A percentile compares a stretch with the other conserved stretches of the same genome.
Conservation (phyloP, 257 asterid genomes). For the Solanum sparsipilum region DNA sequence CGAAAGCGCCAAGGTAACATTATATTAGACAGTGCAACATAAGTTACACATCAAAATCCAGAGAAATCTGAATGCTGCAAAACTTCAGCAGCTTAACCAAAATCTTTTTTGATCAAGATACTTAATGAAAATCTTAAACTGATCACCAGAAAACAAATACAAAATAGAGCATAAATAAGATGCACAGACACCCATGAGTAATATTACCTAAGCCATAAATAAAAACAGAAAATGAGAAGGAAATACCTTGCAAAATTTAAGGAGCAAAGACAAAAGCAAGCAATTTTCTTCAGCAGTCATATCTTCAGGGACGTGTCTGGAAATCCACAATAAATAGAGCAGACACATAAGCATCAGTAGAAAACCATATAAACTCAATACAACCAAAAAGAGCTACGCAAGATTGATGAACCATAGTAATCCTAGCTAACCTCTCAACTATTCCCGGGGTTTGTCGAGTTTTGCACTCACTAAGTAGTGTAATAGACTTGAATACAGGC, state of each 20-base stretch:
- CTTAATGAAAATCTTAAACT: neutral
- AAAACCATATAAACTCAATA: neutral
- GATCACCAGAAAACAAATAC: neutral
- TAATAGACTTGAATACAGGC: slow-evolving; percentile 56
- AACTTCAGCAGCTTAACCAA: neutral
- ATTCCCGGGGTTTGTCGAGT: slow-evolving; percentile 27
- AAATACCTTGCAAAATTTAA: slow-evolving; percentile 55
- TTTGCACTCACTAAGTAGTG: slow-evolving; percentile 43
- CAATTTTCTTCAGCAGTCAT: slow-evolving; percentile 45
- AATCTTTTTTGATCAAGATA: neutral
- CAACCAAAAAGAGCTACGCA: neutral
- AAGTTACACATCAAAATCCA: neutral
- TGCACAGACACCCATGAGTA: neutral
- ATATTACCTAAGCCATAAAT: neutral
- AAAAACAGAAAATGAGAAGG: neutral
- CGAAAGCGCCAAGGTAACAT: neutral
- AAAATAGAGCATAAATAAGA: neutral
- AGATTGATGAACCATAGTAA: neutral
- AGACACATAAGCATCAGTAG: neutral
- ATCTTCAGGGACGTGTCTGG: slow-evolving; percentile 39
- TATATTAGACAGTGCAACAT: neutral
- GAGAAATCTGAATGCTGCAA: neutral
- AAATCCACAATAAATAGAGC: slow-evolving; percentile 10
- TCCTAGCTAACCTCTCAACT: slow-evolving; percentile 44
- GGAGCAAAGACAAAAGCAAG: slow-evolving; percentile 39